Percentiles rank a stretch among this genome's conserved stretches.
phyloP scores from a whole-genome alignment of 2,329 filamentous ascomycete genomes.

The Juglanconis oblonga region DNA sequence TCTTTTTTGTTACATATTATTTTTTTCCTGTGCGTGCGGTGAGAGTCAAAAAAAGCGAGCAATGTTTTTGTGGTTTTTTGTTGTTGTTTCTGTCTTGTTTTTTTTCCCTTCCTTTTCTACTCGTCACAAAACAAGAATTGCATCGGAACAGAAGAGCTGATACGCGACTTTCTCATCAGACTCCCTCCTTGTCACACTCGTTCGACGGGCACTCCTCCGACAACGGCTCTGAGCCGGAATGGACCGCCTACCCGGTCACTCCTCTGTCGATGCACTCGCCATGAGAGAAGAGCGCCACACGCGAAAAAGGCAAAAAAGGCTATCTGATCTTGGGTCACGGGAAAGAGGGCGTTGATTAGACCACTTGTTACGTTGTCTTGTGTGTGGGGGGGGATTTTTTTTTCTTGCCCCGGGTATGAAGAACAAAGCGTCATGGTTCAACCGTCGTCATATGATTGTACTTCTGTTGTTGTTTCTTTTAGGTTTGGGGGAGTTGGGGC shows the following conservation, averaged over 20 bases:
- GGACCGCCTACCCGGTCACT: conserved; percentile 65
- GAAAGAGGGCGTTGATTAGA: too few species aligned
- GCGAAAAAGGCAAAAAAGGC: neutral
- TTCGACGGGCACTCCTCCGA: conserved; percentile 53
- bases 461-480: neutral
- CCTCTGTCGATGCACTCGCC: conserved; percentile 60
- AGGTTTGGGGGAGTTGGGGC: neutral
- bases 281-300: conserved; percentile 1
- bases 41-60: conserved; percentile 7
- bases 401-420: too few species aligned
- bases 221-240: conserved; percentile 55
- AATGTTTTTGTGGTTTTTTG: too few species aligned
- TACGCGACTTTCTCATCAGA: conserved; percentile 50
- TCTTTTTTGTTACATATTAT: neutral
- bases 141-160: conserved; percentile 38
- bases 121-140: neutral
- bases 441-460: neutral
- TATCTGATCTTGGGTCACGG: neutral
- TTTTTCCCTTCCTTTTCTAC: neutral
- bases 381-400: too few species aligned
- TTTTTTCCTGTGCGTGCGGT: conserved; percentile 9
- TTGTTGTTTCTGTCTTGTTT: too few species aligned
- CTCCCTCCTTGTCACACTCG: conserved; percentile 72
- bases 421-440: neutral
- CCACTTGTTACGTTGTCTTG: neutral